phyloP scores from a whole-genome alignment of 495 filamentous ascomycete species.

The Penicillium coffeae region DNA sequence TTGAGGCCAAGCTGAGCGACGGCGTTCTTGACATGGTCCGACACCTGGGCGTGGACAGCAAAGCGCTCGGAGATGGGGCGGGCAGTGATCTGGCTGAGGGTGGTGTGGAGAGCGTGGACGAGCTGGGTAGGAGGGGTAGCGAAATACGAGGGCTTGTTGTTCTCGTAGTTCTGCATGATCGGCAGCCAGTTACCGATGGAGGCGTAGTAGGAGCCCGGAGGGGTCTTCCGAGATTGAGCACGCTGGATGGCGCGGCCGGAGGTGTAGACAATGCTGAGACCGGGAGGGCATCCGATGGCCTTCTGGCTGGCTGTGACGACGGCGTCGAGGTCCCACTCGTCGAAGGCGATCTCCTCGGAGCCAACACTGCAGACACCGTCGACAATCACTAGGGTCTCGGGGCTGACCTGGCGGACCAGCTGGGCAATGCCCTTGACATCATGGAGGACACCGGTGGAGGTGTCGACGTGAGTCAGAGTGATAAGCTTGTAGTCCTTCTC shows the following conservation, averaged over 20 bases:
- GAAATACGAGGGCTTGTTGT: slow-evolving; percentile 94
- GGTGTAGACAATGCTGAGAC: slow-evolving; percentile 87
- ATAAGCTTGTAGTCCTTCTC: slow-evolving; percentile 87
- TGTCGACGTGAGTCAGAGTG: slow-evolving; percentile 96
- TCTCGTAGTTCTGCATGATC: slow-evolving; percentile 99
- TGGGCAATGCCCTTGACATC: slow-evolving; percentile 82
- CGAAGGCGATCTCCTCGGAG: slow-evolving; percentile 91
- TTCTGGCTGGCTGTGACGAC: slow-evolving; percentile 95
- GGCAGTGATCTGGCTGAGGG: slow-evolving; percentile 80
- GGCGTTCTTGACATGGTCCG: slow-evolving; percentile 77
- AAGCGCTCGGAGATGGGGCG: slow-evolving; percentile 76
- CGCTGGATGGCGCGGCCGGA: slow-evolving; percentile 82
- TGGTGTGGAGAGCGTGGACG: slow-evolving; percentile 88
- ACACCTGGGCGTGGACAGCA: slow-evolving; percentile 67
- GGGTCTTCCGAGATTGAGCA: slow-evolving; percentile 74
- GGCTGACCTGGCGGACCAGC: slow-evolving; percentile 78
- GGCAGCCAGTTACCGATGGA: slow-evolving; percentile 96
- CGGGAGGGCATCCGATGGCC: slow-evolving; percentile 91
- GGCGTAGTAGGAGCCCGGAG: slow-evolving; percentile 83
- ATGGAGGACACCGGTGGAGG: slow-evolving; percentile 89
- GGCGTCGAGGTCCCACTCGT: slow-evolving; percentile 89
- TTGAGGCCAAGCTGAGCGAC: slow-evolving; percentile 75
- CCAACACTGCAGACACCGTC: slow-evolving; percentile 97
- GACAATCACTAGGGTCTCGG: slow-evolving; percentile 83
- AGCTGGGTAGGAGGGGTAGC: slow-evolving; percentile 94